These are phyloP conservation scores for Crithidia bombi DNA, from an alignment of 208 protist genomes.

Conservation along the genomic window DNA sequence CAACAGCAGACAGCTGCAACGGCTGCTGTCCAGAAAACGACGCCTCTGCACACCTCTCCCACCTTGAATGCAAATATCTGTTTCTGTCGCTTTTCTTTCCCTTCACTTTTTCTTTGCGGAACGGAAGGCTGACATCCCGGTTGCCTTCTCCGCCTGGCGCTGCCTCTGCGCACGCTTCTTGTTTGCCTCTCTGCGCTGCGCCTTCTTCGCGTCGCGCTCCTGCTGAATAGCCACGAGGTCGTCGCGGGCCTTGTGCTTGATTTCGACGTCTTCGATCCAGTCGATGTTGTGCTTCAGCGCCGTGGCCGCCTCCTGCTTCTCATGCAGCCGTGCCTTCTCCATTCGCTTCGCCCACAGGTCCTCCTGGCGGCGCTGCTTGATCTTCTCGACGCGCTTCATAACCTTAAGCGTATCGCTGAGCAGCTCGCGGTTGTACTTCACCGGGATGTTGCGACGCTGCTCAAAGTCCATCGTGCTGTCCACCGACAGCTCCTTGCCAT, in stretches of 20 bases:
- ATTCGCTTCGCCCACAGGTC: constrained; percentile 94
- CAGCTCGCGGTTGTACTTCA: constrained; percentile 99
- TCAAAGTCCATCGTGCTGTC: constrained; percentile 99
- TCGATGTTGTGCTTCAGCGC: constrained; percentile 95
- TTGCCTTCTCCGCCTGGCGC: constrained; percentile 64
- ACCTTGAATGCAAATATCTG: not conserved
- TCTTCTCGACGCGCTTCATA: constrained; percentile 97
- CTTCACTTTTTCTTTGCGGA: constrained; percentile 60
- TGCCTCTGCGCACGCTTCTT: constrained; percentile 76
- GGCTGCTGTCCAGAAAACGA: too few species aligned
- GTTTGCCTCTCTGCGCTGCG: constrained; percentile 70
- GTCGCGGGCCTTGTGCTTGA: constrained; percentile 86
- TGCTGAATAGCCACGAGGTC: constrained; percentile 77
- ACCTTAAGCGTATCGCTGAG: constrained; percentile 95
- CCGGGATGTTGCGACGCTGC: constrained; percentile 96
- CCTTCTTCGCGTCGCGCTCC: constrained; percentile 77
- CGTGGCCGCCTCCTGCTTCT: constrained; percentile 77
- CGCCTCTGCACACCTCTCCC: too few species aligned
- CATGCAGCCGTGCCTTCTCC: constrained; percentile 70
- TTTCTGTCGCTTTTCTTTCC: not conserved
- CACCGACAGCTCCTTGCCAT: constrained; percentile 98
- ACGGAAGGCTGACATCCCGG: constrained; percentile 45
- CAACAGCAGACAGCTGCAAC: too few species aligned
- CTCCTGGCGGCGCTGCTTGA: constrained; percentile 94
- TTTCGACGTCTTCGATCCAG: constrained; percentile 88